Base-by-base conservation (phyloP, 768 basidiomycete species). In the Tricholomella constricta region DNA sequence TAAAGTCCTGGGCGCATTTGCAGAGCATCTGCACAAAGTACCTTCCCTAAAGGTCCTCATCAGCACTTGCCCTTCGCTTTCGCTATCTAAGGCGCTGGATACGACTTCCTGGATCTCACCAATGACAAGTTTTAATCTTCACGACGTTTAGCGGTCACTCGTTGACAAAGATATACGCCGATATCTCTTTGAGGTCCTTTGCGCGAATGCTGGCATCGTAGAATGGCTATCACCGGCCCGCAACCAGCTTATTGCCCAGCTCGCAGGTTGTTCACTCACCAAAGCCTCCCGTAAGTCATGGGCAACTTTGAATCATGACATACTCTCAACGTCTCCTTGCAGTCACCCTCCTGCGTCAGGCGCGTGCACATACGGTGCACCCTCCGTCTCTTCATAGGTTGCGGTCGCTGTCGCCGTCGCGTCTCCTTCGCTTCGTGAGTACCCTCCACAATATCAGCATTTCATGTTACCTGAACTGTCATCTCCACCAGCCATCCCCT, bases 191-290 rank as follows among this genome's bases (percentile, higher is more conserved):
- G 58, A 55, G 34, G 51, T 52, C 7, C 51, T 59, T n/a, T 52
- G 54, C 32, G 41, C 54, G 6, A 38, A 59, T 15, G 54, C 58
- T 5, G 52, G 50, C 36, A 52, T 55, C 14, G 51, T 55, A 20
- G 58, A 55, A 43, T 50, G 58, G 9, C 43, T 59, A n/a, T 59
- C 58, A 17, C 38, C 50, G 35, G 35, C 85, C 36, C 76, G 69
- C 51, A 81, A 82, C 65, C 81, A 86, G 68, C 85, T 86, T 62
- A 70, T 81, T 54, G 82, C 80, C 23, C 83, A 84, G 66, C 68
- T 84, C 3, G 74, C 71, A 55, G 84, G 85, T 46, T 72, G 83
- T n/a, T 70, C 82, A 37, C 85, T 86, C 75, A 80, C 79, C 45
- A 82, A 78, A 52, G 81, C 83, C 12, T 73, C 79, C 69, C 78